Conservation (phyloP, 163 green algal genomes). For the Coccomyxa subellipsoidea region DNA sequence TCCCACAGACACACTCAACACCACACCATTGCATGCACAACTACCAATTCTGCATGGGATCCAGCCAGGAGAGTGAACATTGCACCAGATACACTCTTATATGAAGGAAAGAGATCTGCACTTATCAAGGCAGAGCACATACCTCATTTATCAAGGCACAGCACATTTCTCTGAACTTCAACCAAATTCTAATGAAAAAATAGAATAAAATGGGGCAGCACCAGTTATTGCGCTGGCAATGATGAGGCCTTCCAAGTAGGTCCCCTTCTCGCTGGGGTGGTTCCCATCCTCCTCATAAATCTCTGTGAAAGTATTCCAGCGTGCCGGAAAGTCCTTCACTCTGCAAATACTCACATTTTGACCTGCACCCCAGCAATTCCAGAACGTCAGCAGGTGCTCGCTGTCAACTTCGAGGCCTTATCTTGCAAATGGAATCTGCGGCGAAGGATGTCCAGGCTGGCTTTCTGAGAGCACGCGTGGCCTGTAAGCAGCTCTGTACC, state of each 20-base stretch:
- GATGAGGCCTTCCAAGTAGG: slow-evolving; percentile 9
- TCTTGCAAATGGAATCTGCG: neutral
- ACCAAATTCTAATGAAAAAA: neutral
- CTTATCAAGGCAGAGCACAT: neutral
- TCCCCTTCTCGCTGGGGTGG: slow-evolving; percentile 5
- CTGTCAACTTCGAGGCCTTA: no score
- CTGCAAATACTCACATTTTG: neutral
- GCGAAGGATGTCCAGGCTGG: neutral
- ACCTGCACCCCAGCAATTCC: neutral
- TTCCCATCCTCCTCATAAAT: slow-evolving; percentile 4
- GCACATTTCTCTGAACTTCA: neutral
- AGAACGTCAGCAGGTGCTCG: neutral
- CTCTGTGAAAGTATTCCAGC: neutral
- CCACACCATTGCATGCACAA: no score
- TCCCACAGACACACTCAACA: neutral
- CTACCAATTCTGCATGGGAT: no score
- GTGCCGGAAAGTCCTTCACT: neutral
- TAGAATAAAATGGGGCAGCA: neutral
- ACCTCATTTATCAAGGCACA: neutral
- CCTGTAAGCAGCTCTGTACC: neutral
- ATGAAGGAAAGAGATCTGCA: neutral
- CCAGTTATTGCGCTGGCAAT: slow-evolving; percentile 6
- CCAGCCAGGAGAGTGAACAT: neutral
- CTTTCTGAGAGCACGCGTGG: no score
- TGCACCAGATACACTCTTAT: neutral